phyloP scores from a whole-genome alignment of 2,329 filamentous ascomycete genomes.

The Aspergillus felis region DNA sequence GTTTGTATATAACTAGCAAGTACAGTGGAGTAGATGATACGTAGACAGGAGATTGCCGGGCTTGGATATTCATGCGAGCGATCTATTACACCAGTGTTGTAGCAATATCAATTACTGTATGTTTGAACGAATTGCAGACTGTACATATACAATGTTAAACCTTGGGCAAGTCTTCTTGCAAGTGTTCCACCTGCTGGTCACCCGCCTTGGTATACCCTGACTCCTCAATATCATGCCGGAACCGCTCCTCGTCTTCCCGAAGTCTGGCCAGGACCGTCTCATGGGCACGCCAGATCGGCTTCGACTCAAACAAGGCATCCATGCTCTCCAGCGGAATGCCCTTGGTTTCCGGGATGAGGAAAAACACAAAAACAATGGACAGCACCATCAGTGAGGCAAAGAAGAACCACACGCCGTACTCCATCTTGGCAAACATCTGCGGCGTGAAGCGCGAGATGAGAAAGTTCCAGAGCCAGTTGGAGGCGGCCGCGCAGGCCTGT shows the following conservation, averaged over 20 bases:
- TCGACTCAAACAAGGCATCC: slow-evolving; percentile 54
- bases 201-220: slow-evolving; percentile 8
- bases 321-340: slow-evolving; percentile 61
- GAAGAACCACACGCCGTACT: slow-evolving; percentile 64
- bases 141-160: too few species aligned
- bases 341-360: slow-evolving; percentile 63
- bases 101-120: too few species aligned
- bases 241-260: slow-evolving; percentile 32
- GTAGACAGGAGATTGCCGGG: too few species aligned
- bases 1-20: too few species aligned
- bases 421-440: slow-evolving; percentile 41
- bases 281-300: slow-evolving; percentile 36
- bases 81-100: too few species aligned
- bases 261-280: slow-evolving; percentile 27
- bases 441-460: slow-evolving; percentile 38
- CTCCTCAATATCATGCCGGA: slow-evolving; percentile 25
- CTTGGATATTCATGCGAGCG: too few species aligned
- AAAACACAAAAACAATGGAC: slow-evolving; percentile 56
- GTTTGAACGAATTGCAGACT: too few species aligned
- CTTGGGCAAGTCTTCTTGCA: slow-evolving; percentile 9
- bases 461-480: slow-evolving; percentile 39
- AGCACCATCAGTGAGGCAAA: slow-evolving; percentile 61
- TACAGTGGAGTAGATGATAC: too few species aligned
- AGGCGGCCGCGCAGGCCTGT: slow-evolving; percentile 60
- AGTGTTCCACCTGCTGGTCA: slow-evolving; percentile 11